These are phyloP conservation scores for Clarireedia paspali DNA, from an alignment of 2,329 filamentous ascomycete species.

Conservation along the genomic window DNA sequence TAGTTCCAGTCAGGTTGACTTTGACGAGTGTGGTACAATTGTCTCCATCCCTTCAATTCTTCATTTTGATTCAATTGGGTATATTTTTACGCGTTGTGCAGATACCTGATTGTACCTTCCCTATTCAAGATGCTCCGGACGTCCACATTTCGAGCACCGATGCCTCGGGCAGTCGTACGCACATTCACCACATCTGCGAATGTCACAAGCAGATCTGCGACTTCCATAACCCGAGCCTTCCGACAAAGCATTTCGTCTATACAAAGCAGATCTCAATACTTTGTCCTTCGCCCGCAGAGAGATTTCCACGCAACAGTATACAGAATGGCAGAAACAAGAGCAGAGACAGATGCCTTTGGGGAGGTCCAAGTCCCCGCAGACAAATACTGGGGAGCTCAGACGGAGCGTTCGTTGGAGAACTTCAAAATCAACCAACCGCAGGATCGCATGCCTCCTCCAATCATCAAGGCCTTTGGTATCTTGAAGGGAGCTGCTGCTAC, in stretches of 20 bases:
- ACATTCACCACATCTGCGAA: conserved; percentile 3
- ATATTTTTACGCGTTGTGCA: conserved; percentile 1
- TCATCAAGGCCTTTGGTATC: conserved; percentile 91
- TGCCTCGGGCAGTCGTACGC: conserved; percentile 7
- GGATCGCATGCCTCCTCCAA: conserved; percentile 92
- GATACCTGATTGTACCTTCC: neutral
- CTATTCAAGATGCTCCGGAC: conserved; percentile 7
- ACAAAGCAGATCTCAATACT: conserved; percentile 7
- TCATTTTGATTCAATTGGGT: conserved; percentile 3
- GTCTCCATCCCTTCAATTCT: neutral
- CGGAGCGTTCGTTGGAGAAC: conserved; percentile 90
- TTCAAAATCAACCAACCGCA: conserved; percentile 99
- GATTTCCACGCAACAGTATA: conserved; percentile 26
- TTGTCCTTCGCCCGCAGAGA: conserved; percentile 18
- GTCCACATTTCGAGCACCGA: conserved; percentile 6
- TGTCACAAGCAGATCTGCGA: conserved; percentile 5
- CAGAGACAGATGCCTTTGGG: conserved; percentile 96
- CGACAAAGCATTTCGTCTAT: conserved; percentile 1
- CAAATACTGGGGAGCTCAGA: conserved; percentile 99
- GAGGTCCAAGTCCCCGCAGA: conserved; percentile 85
- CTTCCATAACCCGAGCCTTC: conserved; percentile 1
- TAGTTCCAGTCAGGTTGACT: neutral
- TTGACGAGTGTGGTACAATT: too few relatives aligned
- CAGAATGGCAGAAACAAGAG: conserved; percentile 51
- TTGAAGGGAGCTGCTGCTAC: conserved; percentile 93